Conservation (phyloP, 2,329 filamentous ascomycete species). For the Fusarium sp. region DNA sequence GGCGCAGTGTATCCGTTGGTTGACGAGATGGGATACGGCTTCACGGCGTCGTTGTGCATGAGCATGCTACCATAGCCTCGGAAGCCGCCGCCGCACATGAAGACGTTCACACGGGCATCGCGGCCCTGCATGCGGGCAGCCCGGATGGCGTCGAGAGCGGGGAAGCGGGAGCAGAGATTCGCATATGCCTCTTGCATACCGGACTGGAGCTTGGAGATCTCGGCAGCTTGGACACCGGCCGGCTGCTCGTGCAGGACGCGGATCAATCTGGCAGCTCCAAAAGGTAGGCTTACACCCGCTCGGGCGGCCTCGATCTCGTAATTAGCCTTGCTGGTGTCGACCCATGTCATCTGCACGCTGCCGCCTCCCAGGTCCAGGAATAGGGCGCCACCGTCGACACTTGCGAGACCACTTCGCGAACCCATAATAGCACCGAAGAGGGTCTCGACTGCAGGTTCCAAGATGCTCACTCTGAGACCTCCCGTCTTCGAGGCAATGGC, state of each 20-base stretch:
- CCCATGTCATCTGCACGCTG: slow-evolving; percentile 74
- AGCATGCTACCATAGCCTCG: slow-evolving; percentile 91
- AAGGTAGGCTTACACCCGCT: slow-evolving; percentile 69
- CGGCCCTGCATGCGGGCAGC: slow-evolving; percentile 50
- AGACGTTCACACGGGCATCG: slow-evolving; percentile 72
- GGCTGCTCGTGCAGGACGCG: slow-evolving; percentile 59
- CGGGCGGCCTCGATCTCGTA: slow-evolving; percentile 67
- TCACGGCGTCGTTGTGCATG: slow-evolving; percentile 79
- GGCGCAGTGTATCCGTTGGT: slow-evolving; percentile 82
- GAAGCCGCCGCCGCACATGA: slow-evolving; percentile 91
- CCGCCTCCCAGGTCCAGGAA: slow-evolving; percentile 89
- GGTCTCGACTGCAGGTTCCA: slow-evolving; percentile 85
- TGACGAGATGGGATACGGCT: slow-evolving; percentile 85
- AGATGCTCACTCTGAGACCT: slow-evolving; percentile 76
- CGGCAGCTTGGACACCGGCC: slow-evolving; percentile 55
- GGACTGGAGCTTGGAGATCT: slow-evolving; percentile 66
- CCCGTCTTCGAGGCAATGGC: slow-evolving; percentile 71
- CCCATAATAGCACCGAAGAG: slow-evolving; percentile 83
- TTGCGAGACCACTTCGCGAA: slow-evolving; percentile 78
- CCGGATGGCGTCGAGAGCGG: slow-evolving; percentile 58
- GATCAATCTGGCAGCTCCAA: slow-evolving; percentile 70
- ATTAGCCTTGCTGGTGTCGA: slow-evolving; percentile 60
- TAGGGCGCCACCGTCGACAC: slow-evolving; percentile 73
- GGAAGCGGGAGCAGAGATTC: slow-evolving; percentile 61
- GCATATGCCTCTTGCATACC: slow-evolving; percentile 72